Evolutionary conservation across 495 filamentous ascomycete genomes (phyloP), one percentile per base, ranked within the genome.

Genomic region (Aspergillus cristatus): DNA sequence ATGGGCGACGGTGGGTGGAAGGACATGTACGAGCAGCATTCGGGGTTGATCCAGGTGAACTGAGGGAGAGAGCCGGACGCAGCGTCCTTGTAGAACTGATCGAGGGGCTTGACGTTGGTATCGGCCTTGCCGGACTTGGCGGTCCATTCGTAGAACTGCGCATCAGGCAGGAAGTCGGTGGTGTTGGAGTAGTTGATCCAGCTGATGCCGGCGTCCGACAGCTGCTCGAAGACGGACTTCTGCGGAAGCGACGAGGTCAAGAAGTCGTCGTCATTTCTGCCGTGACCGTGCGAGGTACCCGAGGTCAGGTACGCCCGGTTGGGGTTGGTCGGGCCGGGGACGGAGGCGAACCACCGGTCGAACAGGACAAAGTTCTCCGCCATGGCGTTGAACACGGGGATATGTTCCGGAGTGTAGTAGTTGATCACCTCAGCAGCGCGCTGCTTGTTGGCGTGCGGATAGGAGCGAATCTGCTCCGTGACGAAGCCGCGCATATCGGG

Each of bases 101-200:
- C 43, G 18, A 64, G 53, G 11, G 60, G 49, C 14, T 55, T 48
- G 16, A 67, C 47, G 24, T 55, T 61, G 16, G 47, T 55, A 7
- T 48, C 45, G 29, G 40, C 56, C 15, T 55, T 51, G 28, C 46
- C 49, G n/a, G 55, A 57, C 3, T 41, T 44, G 7, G 45, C 40
- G 0, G 70, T 71, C 67, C 66, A 72, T 18, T 51, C 24, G 38
- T 63, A 65, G 42, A 63, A 65, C 12, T 58, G 31, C 8, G 59
- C 45, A 24, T 65, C 62, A 0, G 62, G 60, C 16, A 53, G 45
- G 44, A 62, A 63, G 14, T 44, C 48, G 3, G 58, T 62, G 35
- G 55, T 57, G 50, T 68, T 67, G 34, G 65, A 60, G 47, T 72
- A 72, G 53, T 75, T 73, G 31, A 57, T 61, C 71, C 68, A 75